Evolutionary conservation across 108 stramenopile genomes (phyloP).

Genomic region (Skeletonema costatum): DNA sequence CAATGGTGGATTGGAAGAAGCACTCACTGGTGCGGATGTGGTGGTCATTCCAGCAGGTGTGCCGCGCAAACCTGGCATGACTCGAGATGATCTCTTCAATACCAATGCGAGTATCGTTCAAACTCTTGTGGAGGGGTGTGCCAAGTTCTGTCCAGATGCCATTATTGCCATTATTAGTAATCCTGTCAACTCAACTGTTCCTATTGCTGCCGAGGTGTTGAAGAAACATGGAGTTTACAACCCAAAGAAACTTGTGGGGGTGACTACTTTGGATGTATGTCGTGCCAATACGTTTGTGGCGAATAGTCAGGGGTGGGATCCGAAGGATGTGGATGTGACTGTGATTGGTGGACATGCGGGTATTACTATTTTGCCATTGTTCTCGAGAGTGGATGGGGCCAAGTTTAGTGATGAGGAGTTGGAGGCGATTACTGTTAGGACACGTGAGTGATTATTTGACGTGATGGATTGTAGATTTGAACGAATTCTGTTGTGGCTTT

Average conservation of each 20-base stretch:
- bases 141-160: constrained; percentile 94
- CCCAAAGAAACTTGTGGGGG: constrained; percentile 94
- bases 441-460: constrained; percentile 54
- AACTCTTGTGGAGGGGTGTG: constrained; percentile 94
- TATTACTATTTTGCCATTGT: constrained; percentile 98
- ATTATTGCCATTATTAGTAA: constrained; percentile 98
- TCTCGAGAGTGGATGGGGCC: constrained; percentile 92
- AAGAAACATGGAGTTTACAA: constrained; percentile 96
- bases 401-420: constrained; percentile 86
- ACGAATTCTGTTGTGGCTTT: neutral
- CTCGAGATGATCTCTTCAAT: constrained; percentile 96
- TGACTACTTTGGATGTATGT: constrained; percentile 98
- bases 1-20: constrained; percentile 73
- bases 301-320: constrained; percentile 86
- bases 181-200: constrained; percentile 99
- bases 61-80: constrained; percentile 98
- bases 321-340: constrained; percentile 87
- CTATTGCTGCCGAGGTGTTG: constrained; percentile 98
- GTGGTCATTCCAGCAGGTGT: constrained; percentile 99
- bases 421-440: constrained; percentile 93
- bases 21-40: constrained; percentile 87
- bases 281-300: constrained; percentile 99
- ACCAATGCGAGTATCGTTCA: constrained; percentile 96
- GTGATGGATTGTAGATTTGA: neutral
- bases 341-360: constrained; percentile 99